Conservation (phyloP, 2,329 filamentous ascomycete genomes). For the Aaosphaeria pasadenensis region DNA sequence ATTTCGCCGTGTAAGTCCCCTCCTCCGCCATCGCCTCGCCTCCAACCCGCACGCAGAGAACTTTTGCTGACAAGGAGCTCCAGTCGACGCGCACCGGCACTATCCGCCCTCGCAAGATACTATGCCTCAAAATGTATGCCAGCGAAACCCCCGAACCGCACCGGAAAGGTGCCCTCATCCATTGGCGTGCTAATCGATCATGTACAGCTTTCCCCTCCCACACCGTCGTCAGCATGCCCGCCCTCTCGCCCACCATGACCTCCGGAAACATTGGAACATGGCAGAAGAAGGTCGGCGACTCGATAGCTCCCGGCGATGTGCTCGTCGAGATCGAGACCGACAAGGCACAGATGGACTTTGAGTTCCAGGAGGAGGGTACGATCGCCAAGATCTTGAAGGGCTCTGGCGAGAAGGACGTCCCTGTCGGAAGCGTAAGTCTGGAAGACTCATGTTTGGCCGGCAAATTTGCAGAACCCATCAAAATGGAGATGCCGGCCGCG, state of each 20-base stretch:
- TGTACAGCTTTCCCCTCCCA: conserved; percentile 86
- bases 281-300: conserved; percentile 96
- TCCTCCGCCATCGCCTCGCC: not conserved
- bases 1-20: conserved; percentile 30
- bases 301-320: conserved; percentile 86
- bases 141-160: not conserved
- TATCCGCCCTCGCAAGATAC: conserved; percentile 61
- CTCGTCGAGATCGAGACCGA: conserved; percentile 98
- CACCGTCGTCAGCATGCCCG: conserved; percentile 95
- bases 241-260: conserved; percentile 96
- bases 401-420: conserved; percentile 86
- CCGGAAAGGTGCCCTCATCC: not conserved
- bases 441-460: too few relatives aligned
- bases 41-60: not conserved
- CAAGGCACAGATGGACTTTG: conserved; percentile 99
- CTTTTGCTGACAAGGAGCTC: conserved; percentile 22
- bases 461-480: too few relatives aligned
- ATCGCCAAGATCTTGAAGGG: conserved; percentile 93
- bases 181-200: conserved; percentile 26
- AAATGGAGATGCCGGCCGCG: too few relatives aligned
- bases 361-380: conserved; percentile 97
- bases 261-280: conserved; percentile 93
- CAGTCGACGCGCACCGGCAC: conserved; percentile 48
- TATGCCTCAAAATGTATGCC: conserved; percentile 67
- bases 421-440: conserved; percentile 79